phyloP scores from a whole-genome alignment of 345 rosid species.

The Camelina neglecta region DNA sequence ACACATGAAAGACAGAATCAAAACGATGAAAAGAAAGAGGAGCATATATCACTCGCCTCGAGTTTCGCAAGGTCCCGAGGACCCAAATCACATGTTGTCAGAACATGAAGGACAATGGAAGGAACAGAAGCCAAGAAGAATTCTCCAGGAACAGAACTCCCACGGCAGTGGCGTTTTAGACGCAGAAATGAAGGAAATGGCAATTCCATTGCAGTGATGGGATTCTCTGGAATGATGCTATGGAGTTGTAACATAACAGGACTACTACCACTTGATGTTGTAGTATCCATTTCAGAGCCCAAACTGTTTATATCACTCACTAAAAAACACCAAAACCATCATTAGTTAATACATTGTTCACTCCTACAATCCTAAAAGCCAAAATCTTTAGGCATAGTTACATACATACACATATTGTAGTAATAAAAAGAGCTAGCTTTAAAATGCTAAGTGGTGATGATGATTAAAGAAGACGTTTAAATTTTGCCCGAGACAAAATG shows the following conservation, averaged over 20 bases:
- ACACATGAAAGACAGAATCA: not conserved
- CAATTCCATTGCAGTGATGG: slow-evolving; percentile 21
- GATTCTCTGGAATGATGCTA: slow-evolving; percentile 34
- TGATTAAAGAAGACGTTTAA: too few species aligned
- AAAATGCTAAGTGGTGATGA: too few species aligned
- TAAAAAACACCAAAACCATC: not conserved
- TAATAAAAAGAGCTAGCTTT: too few species aligned
- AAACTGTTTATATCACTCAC: slow-evolving; percentile 19
- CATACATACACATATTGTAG: not conserved
- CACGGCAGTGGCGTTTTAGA: slow-evolving; percentile 39
- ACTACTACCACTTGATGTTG: slow-evolving; percentile 36
- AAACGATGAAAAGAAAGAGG: not conserved
- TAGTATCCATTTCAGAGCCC: slow-evolving; percentile 42
- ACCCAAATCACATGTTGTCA: slow-evolving; percentile 36
- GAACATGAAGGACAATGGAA: slow-evolving; percentile 43
- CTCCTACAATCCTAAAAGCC: slow-evolving; percentile 4
- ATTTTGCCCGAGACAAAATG: too few species aligned
- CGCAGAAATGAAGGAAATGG: slow-evolving; percentile 23
- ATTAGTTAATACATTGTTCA: slow-evolving; percentile 27
- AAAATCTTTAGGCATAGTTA: not conserved
- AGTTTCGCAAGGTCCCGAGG: slow-evolving; percentile 44
- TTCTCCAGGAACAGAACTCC: slow-evolving; percentile 40
- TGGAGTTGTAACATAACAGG: slow-evolving; percentile 38
- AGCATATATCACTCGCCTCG: slow-evolving; percentile 30
- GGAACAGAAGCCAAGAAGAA: slow-evolving; percentile 39